Base-by-base conservation (phyloP, 805 yeast species). In the Maudiozyma bulderi region DNA sequence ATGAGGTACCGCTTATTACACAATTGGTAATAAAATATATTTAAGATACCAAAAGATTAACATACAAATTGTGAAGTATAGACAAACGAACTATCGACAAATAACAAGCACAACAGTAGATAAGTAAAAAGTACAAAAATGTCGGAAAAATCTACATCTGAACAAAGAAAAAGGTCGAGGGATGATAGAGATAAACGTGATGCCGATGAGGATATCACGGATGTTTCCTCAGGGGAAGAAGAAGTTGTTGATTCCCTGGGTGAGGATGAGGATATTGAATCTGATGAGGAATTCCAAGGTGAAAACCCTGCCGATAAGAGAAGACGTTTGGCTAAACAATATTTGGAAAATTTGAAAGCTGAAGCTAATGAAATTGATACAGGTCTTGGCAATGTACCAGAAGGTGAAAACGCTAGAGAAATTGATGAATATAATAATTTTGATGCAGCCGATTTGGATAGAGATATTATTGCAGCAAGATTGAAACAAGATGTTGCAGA, bases 261-360 rank as follows among this genome's bases (percentile, higher is more conserved):
- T 8, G 72, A 66, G 26, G 76, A 71, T 39, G 74, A 70, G 28
- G 72, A 69, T n/a, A 53, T 76, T 26, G 78, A 76, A 13, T 80
- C 84, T 11, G 91, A 84, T 33, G 93, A 82, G 55, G 95, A 84
- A 56, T 79, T 81, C 54, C 79, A 72, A 13, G 75, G 73, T 14
- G 98, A 91, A 66, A 78, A 80, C 44, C 95, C 90, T 8, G 95
- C 96, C 0, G 99, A 93, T 61, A 89, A 87, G 67, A 80, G 99
- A 67, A 79, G 99, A 68, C 74, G 98, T 61, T 74, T 93, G 51
- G 98, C 98, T 14, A 89, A 89, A 66, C 93, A 90, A 66, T 93
- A 93, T 66, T 71, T 93, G 53, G 89, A 84, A 43, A 85, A 84
- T 60, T 69, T 93, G 59, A 80, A 85, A 62, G 68, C 72, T 3